Evolutionary conservation across 331 rosid genomes (phyloP), one percentile per base, ranked within the genome.

Genomic region (Quercus phellos): DNA sequence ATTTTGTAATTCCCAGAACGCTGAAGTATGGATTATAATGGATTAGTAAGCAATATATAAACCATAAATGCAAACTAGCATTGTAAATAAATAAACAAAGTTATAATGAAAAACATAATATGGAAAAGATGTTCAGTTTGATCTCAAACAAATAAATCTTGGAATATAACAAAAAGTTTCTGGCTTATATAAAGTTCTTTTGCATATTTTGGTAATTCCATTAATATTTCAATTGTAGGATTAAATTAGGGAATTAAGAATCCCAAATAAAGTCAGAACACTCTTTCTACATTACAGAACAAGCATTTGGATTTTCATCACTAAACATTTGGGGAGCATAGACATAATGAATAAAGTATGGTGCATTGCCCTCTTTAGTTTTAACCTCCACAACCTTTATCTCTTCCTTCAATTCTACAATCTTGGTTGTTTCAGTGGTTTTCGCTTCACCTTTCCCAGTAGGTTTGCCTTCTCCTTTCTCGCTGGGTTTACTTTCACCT

Each of bases 261-360:
- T 46, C 53, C 53, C 16, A 46, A 46, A 0, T 46, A 46, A 46
- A 46, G 53, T 11, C 53, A 46, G 16, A 46, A 46, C 16, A 46
- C 17, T 46, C 4, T 46, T 46, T 46, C 53, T 81, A 91, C 68
- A 78, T 55, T 70, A 94, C 73, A 53, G n/a, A 63, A 78, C 97
- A 94, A 6, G 98, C 88, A 83, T 94, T 92, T 60, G 98, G 97
- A 82, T 94, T 94, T 80, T 90, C 98, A 84, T 91, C 96, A 2
- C 96, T 94, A 29, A 92, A 92, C 14, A 82, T n/a, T 24, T 92
- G 98, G 6, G 97, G 97, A 55, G 94, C 97, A 79, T 92, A 90
- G 18, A 94, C 93, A 82, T 92, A 92, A 84, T 89, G 98, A 79
- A 94, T 85, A 27, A 92, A 85, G 76, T 92, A 94, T 58, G 97